Base-by-base conservation (phyloP, 1,284 basidiomycete species). In the Sanghuangporus baumii region DNA sequence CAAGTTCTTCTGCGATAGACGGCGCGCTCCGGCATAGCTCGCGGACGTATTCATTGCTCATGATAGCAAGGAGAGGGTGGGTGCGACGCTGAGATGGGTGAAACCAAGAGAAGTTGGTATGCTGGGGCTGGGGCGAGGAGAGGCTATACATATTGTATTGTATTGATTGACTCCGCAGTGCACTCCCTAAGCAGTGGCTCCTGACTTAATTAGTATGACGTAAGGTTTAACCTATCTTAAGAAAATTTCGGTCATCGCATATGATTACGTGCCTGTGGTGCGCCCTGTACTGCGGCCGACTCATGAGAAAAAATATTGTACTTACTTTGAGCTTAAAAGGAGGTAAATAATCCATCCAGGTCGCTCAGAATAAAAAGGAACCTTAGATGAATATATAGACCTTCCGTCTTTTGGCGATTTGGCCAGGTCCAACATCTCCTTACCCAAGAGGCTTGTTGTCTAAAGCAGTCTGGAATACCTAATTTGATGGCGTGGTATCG, bases 1-100 rank as follows among this genome's bases (percentile, higher is more conserved):
- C 63, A 16, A 65, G 48, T 34, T 61, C 63, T 12, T 26, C 40
- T 8, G 63, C 57, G 31, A 65, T 55, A 26, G 63, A 56, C 54
- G 63, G 51, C 18, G 54, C 60, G 20, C 54, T 38, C 31, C 40
- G 14, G 34, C 59, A 61, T 16, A 65, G 55, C 8, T 57, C 41
- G 18, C 26, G 14, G 40, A 65, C 26, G 20, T 61, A 43, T 20
- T 61, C 60, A 20, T 55, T 57, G 11, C 52, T 36, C 63, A 65
- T 65, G 2, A 23, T 55, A 6, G 51, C 6, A 41, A 57, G 23
- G 23, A 40, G 36, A 57, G 38, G 40, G 26, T 2, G 14, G 14
- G 34, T 55, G 5, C 16, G 31, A 46, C 43, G 26, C 40, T 41
- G 40, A 41, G 2, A 6, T 6, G 16, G 43, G 43, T n/a, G 43